Percentiles rank a stretch among this genome's conserved stretches.
These are phyloP conservation scores for Furcasterigmium furcatum DNA, from an alignment of 2,329 filamentous ascomycete genomes.

Conservation along the genomic window DNA sequence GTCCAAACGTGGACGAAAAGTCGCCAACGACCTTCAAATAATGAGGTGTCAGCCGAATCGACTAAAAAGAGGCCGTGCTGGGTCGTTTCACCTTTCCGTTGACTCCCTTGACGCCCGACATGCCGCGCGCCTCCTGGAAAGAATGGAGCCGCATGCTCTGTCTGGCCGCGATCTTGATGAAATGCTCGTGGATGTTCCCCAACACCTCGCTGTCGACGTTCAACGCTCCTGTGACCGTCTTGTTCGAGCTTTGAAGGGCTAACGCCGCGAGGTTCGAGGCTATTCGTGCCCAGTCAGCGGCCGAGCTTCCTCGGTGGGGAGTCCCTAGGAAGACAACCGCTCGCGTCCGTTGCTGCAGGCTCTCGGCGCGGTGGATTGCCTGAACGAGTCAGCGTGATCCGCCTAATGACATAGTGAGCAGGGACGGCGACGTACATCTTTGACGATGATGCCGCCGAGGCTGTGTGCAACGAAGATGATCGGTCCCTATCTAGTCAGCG, in stretches of 20 bases:
- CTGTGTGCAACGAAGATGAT: slow-evolving; percentile 20
- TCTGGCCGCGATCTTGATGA: slow-evolving; percentile 20
- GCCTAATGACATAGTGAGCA: neutral
- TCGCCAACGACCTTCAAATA: neutral
- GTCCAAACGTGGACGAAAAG: neutral
- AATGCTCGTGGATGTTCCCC: slow-evolving; percentile 31
- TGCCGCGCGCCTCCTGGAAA: slow-evolving; percentile 30
- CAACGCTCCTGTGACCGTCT: slow-evolving; percentile 23
- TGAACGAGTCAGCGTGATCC: slow-evolving; percentile 10
- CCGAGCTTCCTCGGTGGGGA: slow-evolving; percentile 29
- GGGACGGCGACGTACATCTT: slow-evolving; percentile 6
- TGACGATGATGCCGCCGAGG: slow-evolving; percentile 22
- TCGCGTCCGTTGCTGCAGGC: slow-evolving; percentile 21
- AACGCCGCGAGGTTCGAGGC: slow-evolving; percentile 11
- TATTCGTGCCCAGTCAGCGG: slow-evolving; percentile 27
- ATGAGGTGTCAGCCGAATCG: neutral
- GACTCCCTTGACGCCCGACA: slow-evolving; percentile 28
- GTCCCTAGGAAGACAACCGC: slow-evolving; percentile 34
- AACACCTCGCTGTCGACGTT: slow-evolving; percentile 30
- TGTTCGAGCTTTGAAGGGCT: slow-evolving; percentile 16
- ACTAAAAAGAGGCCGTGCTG: too few species aligned
- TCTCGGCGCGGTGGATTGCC: slow-evolving; percentile 25
- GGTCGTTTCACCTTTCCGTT: slow-evolving; percentile 21
- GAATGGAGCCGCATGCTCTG: slow-evolving; percentile 29
- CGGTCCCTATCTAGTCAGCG: neutral